Base-by-base conservation (phyloP, 306 rosid genomes). In the Mimosa bimucronata region DNA sequence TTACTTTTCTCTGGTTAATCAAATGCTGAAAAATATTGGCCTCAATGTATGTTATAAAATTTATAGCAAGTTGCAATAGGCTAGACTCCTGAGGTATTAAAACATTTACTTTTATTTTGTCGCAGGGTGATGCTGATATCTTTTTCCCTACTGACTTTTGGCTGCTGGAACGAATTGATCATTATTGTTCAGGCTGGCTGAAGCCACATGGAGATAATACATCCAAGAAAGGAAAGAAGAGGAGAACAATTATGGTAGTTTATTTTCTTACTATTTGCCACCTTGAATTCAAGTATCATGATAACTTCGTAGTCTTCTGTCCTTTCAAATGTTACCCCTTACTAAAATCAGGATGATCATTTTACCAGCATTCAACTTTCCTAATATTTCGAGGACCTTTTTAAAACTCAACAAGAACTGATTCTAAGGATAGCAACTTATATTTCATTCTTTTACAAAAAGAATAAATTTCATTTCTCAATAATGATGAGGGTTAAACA, bases 41-140 rank as follows among this genome's bases (percentile, higher is more conserved):
- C 25, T 31, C 42, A 31, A 14, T 62, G 26, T 16, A 21, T 8
- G 23, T 55, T 8, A 50, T 55, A 21, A 55, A 55, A 55, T 53
- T n/a, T 53, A n/a, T 53, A 2, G 26, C n/a, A 53, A 53, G 12
- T 53, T 53, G 61, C 13, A 53, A 14, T 9, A 1, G 29, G 13
- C 26, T 55, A 21, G 7, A 9, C 23, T 21, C 23, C 19, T 55
- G 62, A 21, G 29, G 2, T 55, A 21, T 55, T 55, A n/a, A n/a
- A 21, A 21, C 23, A 55, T 21, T n/a, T 55, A 21, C 62, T 55
- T 62, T 31, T 80, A 66, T 65, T 71, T 79, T 40, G 48, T 76
- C 45, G 76, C 91, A 94, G 98, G 98, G 98, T 77, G 97, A 94
- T 52, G 98, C 97, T 44, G 98, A 94, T 84, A 91, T 94, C 64